Base-by-base conservation (phyloP, 257 asterid genomes). In the Solanum microdontum region DNA sequence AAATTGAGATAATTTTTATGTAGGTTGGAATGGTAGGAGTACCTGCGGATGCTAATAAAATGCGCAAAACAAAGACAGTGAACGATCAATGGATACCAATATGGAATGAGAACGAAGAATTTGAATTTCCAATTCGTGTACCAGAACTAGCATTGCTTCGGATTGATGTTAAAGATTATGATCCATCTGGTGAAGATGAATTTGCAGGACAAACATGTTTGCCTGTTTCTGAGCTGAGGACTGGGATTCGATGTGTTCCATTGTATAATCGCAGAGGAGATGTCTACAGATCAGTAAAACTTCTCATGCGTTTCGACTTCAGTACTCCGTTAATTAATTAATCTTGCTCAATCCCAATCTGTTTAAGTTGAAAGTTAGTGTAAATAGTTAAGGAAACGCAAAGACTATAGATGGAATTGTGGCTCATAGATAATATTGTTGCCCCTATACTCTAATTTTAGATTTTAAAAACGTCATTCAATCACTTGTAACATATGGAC, bases 181-280 rank as follows among this genome's bases (percentile, higher is more conserved):
- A 87, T 40, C 43, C 89, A 5, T 21, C 80, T 3, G 86, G 86
- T 69, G 87, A 48, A 45, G 82, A 87, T 58, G 89, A 82, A 84
- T 87, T 87, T 70, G 89, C 87, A n/a, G 89, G 89, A 13, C 89
- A 87, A 28, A 87, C 89, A 48, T 87, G 89, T 14, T 33, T 87
- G 36, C 87, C 89, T 15, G 23, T 87, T 66, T 87, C 89, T 11
- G 89, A 87, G 66, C 24, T 87, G 14, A 83, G 26, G 28, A 51
- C 87, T 45, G 89, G 89, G 45, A 82, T 87, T 69, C 77, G 89
- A 69, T 82, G 43, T 7, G 87, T 87, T 83, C 89, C 89, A 9
- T 48, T 87, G 86, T 39, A 48, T 87, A 17, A 87, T 70, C 82
- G 11, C 14, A 82, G 45, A 23, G 89, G 89, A 66, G 82, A 87